These are phyloP conservation scores for Ambrosia artemisiifolia DNA, from an alignment of 129 eudicot species.

Conservation along the genomic window DNA sequence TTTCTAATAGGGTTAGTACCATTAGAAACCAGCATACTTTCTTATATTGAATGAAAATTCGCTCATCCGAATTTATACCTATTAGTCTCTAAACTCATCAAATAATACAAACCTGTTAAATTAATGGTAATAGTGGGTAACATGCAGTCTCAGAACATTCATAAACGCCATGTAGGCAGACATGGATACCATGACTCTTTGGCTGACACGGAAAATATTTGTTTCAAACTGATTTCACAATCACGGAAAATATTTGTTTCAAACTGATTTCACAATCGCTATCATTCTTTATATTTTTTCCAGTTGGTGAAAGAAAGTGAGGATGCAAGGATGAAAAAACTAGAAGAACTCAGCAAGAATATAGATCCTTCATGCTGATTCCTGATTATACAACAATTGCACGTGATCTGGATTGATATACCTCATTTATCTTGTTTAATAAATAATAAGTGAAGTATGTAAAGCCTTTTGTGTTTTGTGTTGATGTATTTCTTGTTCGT, in stretches of 20 bases:
- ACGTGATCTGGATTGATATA: not conserved
- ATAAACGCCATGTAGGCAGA: too few relatives aligned
- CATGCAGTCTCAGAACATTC: not conserved
- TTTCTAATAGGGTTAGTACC: not conserved
- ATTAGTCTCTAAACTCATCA: not conserved
- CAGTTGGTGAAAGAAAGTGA: constrained; percentile 85
- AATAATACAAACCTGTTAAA: not conserved
- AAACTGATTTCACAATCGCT: not conserved
- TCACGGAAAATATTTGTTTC: too few relatives aligned
- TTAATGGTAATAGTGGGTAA: not conserved
- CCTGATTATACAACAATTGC: constrained; percentile 9
- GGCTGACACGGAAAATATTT: too few relatives aligned
- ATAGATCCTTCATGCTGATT: constrained; percentile 39
- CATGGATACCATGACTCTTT: too few relatives aligned
- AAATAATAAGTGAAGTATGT: constrained; percentile 6
- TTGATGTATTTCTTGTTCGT: constrained; percentile 4
- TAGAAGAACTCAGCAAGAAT: constrained; percentile 78
- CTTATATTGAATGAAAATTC: not conserved
- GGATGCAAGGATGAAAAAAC: constrained; percentile 68
- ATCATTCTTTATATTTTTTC: constrained; percentile 8
- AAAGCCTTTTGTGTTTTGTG: constrained; percentile 6
- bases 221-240: not conserved
- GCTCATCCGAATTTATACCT: not conserved
- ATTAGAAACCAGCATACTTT: not conserved
- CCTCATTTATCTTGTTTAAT: constrained; percentile 14